Percentiles rank a stretch among this genome's conserved stretches.
Evolutionary conservation across 768 basidiomycete species (phyloP).

Genomic region (Hypsizygus marmoreus): DNA sequence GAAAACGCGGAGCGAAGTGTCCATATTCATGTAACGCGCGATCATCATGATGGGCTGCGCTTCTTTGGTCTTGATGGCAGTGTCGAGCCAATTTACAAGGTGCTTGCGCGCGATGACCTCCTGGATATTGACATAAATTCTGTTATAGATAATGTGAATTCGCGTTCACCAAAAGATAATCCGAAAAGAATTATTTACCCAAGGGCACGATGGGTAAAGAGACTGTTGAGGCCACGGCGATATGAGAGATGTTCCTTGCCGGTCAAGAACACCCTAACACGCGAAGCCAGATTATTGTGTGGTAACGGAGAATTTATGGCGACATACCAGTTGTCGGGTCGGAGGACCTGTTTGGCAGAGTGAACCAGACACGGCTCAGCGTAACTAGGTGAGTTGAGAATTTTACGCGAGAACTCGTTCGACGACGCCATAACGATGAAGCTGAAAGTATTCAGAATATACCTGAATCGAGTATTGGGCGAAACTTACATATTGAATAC

Average conservation of each 20-base stretch:
- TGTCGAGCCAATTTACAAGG: slow-evolving; percentile 70
- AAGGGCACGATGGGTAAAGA: slow-evolving; percentile 95
- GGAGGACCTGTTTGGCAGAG: slow-evolving; percentile 85
- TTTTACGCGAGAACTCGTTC: slow-evolving; percentile 91
- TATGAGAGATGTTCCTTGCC: slow-evolving; percentile 94
- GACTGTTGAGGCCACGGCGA: slow-evolving; percentile 82
- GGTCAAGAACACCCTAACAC: slow-evolving; percentile 89
- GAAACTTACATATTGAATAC: slow-evolving; percentile 93
- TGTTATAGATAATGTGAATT: slow-evolving; percentile 27
- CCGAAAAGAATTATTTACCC: slow-evolving; percentile 51
- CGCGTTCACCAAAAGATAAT: background rate
- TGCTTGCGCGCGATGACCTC: slow-evolving; percentile 80
- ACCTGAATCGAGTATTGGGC: background rate
- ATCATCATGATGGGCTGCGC: slow-evolving; percentile 79
- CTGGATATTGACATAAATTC: slow-evolving; percentile 83
- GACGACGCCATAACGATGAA: slow-evolving; percentile 99
- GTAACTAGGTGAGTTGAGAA: slow-evolving; percentile 89
- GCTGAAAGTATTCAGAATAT: slow-evolving; percentile 42
- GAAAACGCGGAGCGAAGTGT: slow-evolving; percentile 94
- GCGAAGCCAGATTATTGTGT: background rate
- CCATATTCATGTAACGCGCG: slow-evolving; percentile 96
- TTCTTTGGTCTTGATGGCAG: slow-evolving; percentile 48
- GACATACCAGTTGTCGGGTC: slow-evolving; percentile 81
- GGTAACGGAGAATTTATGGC: background rate
- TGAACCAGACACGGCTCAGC: slow-evolving; percentile 95